Base-by-base conservation (phyloP, 2,329 filamentous ascomycete genomes). In the Aureobasidium sp. region DNA sequence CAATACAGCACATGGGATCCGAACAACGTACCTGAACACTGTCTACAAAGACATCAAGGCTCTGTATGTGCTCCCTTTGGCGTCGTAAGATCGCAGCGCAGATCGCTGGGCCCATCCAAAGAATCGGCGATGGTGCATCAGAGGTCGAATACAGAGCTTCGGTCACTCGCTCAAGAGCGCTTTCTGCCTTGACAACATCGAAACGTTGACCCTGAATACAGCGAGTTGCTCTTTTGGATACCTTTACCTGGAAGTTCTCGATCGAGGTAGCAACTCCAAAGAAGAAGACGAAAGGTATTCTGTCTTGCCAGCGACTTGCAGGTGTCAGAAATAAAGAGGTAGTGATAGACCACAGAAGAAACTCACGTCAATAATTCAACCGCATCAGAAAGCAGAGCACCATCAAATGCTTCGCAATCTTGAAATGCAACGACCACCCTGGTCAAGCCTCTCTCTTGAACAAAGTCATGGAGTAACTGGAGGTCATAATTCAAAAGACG, bases 181-280 rank as follows among this genome's bases (percentile, higher is more conserved):
- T 79, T 22, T 79, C 78, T 1, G 84, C 83, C 60, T 88, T 84
- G 17, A 85, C 85, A 16, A 89, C 85, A 63, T 90, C 85, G 58
- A 93, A 91, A 58, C 88, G 81, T 17, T 79, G 77, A 4, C 87
- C 87, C 47, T 84, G 74, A 1, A 93, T 74, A 56, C 78, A 78
- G 44, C 81, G 80, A 57, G 85, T 80, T 1, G 84, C 83, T 12
- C 79, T 79, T 63, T 85, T 84, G 24, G 86, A 76, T 16, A 93
- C 71, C 14, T 88, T 79, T 48, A 86, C 83, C 63, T 90, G 84
- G 56, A 93, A 84, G 29, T 88, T 79, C 58, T 91, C 86, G 29
- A 90, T 80, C 1, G 87, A 90, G 0, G 88, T 93, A 24, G 87
- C 88, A 53, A 94, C 79, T 37, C 87, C 88, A 61, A 93, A 87